Evolutionary conservation across 306 rosid genomes (phyloP).

Genomic region (Cucumis melo): DNA sequence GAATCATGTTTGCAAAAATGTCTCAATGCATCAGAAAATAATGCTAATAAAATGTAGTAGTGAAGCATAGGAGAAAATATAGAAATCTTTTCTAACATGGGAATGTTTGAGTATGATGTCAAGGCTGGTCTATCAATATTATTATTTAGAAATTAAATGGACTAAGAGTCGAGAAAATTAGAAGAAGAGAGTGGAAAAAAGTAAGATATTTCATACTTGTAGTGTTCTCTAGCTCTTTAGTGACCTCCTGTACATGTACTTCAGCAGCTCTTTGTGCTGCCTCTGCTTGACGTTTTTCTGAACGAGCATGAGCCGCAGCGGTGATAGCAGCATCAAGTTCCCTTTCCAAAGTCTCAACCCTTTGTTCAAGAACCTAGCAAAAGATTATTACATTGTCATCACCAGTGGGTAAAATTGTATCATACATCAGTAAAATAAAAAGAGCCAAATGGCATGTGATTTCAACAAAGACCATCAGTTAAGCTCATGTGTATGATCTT

Average conservation of each 20-base stretch:
- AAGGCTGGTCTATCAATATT: neutral
- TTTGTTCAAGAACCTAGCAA: conserved; percentile 58
- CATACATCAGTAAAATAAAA: neutral
- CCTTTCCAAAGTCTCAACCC: conserved; percentile 73
- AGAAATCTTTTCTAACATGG: neutral
- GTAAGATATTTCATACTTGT: conserved; percentile 41
- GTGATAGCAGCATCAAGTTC: conserved; percentile 89
- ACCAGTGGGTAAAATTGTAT: neutral
- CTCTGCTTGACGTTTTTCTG: conserved; percentile 82
- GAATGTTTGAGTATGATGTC: neutral
- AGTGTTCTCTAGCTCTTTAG: conserved; percentile 88
- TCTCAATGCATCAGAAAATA: neutral
- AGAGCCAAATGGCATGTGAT: neutral
- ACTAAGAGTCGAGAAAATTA: neutral
- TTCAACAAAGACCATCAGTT: neutral
- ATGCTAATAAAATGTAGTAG: neutral
- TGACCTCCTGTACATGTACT: conserved; percentile 53
- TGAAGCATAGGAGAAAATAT: neutral
- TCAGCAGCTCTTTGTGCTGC: conserved; percentile 79
- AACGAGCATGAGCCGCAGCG: conserved; percentile 82
- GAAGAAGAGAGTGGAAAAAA: neutral
- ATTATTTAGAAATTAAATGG: neutral
- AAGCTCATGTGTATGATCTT: neutral
- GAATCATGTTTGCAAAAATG: neutral
- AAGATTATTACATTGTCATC: neutral